Percentiles rank a stretch among this genome's conserved stretches.
These are phyloP conservation scores for Xylaria hypoxylon DNA, from an alignment of 2,329 filamentous ascomycete genomes.

Conservation along the genomic window DNA sequence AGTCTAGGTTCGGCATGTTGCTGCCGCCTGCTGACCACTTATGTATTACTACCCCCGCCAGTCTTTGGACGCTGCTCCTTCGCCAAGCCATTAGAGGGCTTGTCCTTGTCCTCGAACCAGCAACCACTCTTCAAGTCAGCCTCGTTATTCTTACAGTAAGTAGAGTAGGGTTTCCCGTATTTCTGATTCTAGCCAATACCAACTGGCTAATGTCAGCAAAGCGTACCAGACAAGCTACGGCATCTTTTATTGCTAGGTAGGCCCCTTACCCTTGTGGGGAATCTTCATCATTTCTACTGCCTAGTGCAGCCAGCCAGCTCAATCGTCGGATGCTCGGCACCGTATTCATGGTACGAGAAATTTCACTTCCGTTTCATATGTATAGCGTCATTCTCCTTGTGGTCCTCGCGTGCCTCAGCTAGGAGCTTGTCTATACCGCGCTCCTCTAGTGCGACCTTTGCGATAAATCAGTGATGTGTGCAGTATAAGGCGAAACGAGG, in stretches of 20 bases:
- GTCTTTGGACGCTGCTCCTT: constrained; percentile 19
- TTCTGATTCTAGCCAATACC: constrained; percentile 1
- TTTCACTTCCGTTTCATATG: constrained; percentile 65
- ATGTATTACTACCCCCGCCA: constrained; percentile 24
- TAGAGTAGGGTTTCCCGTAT: background rate
- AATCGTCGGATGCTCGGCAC: constrained; percentile 41
- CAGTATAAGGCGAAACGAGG: background rate
- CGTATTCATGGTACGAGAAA: constrained; percentile 6
- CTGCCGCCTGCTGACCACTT: constrained; percentile 22
- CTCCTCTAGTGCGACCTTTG: constrained; percentile 84
- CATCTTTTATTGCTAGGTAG: constrained; percentile 10
- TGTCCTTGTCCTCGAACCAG: background rate
- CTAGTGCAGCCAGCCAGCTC: background rate
- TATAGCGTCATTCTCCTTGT: constrained; percentile 84
- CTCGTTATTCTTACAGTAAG: constrained; percentile 2
- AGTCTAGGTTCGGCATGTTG: background rate
- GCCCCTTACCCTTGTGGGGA: constrained; percentile 13
- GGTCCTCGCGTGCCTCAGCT: constrained; percentile 89
- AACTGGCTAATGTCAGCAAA: constrained; percentile 20
- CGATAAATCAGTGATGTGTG: constrained; percentile 26
- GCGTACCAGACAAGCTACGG: background rate
- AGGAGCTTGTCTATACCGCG: constrained; percentile 93
- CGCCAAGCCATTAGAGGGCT: constrained; percentile 27
- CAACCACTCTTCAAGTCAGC: constrained; percentile 10
- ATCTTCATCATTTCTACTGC: constrained; percentile 13